phyloP scores from a whole-genome alignment of 306 rosid genomes.

The Quercus mongolica region DNA sequence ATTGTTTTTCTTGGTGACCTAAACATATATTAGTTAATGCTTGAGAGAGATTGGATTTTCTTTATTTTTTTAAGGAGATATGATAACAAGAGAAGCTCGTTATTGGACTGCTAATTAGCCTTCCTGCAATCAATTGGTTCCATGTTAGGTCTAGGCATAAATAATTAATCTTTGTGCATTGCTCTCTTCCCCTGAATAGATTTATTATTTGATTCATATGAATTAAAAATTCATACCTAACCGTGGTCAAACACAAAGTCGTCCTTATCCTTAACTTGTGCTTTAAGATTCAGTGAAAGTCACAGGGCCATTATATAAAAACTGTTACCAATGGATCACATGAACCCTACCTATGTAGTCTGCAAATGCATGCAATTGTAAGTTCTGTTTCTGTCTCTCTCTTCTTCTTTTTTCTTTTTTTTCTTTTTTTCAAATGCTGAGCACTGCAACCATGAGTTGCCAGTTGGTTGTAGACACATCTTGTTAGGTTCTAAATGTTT shows the following conservation, averaged over 20 bases:
- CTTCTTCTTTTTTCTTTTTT: no score
- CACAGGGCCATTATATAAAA: not conserved
- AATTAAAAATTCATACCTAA: not conserved
- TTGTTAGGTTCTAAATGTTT: no score
- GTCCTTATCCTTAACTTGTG: not conserved
- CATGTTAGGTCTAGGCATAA: not conserved
- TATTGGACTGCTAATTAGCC: conserved; percentile 2
- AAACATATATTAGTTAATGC: not conserved
- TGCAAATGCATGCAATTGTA: not conserved
- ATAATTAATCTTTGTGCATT: conserved; percentile 4
- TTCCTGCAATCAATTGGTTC: not conserved
- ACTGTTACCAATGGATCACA: not conserved
- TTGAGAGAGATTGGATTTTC: not conserved
- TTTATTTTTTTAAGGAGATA: not conserved
- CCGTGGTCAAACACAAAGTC: not conserved
- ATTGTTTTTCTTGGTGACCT: not conserved
- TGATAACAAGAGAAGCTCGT: not conserved
- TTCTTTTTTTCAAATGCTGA: not conserved
- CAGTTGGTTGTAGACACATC: not conserved
- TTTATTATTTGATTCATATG: not conserved
- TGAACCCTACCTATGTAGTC: not conserved
- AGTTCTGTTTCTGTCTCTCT: not conserved
- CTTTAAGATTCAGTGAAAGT: not conserved
- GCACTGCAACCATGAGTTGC: not conserved
- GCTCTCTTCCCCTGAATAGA: not conserved